These are phyloP conservation scores for Alternaria panax DNA, from an alignment of 2,329 filamentous ascomycete species.

Conservation along the genomic window DNA sequence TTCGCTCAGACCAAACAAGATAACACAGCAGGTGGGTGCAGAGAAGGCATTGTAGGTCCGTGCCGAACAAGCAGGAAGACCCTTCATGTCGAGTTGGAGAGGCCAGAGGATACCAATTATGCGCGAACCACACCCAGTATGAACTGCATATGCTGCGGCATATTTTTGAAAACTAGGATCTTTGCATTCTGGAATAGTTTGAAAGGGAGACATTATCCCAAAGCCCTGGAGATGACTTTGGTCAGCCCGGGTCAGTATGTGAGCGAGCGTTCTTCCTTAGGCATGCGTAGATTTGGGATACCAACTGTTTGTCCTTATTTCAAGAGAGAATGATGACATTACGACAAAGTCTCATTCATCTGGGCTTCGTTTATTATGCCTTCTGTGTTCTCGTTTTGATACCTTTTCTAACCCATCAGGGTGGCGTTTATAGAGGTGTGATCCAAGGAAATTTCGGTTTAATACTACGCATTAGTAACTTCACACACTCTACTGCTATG, in stretches of 20 bases:
- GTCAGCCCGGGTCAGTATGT: constrained; percentile 12
- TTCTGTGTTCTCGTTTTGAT: constrained; percentile 13
- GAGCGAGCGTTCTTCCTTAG: constrained; percentile 16
- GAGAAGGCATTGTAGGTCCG: not conserved
- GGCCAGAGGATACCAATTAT: constrained; percentile 11
- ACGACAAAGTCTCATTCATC: constrained; percentile 9
- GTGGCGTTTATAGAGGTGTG: constrained; percentile 43
- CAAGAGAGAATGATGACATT: constrained; percentile 16
- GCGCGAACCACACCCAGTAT: constrained; percentile 3
- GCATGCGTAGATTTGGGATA: constrained; percentile 29
- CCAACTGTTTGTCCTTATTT: constrained; percentile 16
- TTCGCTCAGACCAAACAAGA: not conserved
- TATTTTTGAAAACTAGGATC: constrained; percentile 7
- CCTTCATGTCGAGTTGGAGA: not conserved
- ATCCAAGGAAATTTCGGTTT: constrained; percentile 1
- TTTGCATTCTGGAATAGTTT: constrained; percentile 11
- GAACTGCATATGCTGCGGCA: constrained; percentile 8
- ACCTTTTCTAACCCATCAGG: constrained; percentile 29
- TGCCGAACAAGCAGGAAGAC: not conserved
- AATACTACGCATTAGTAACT: constrained; percentile 1
- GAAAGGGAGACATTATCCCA: not conserved
- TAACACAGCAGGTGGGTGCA: not conserved
- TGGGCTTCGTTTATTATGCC: constrained; percentile 7
- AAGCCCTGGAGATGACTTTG: constrained; percentile 8
- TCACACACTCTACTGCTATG: not conserved